A percentile compares a stretch with the other conserved stretches of the same genome.
phyloP scores from a whole-genome alignment of 1,284 basidiomycete genomes.

The Moesziomyces aphidis region DNA sequence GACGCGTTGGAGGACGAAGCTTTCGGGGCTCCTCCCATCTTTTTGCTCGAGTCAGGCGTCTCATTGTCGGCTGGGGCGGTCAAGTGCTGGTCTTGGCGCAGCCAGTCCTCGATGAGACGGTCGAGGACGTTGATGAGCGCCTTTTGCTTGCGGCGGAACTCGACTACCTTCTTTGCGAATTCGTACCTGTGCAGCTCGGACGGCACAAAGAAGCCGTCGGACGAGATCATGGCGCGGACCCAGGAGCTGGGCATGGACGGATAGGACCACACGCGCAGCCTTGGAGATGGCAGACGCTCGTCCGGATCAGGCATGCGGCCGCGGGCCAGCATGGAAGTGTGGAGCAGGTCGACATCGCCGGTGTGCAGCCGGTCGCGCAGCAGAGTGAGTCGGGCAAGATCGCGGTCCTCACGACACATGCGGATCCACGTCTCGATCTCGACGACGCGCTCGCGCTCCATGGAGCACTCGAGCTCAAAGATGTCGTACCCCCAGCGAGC shows the following conservation, averaged over 20 bases:
- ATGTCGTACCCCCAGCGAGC: constrained; percentile 86
- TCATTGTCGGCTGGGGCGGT: background rate
- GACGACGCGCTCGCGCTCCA: constrained; percentile 48
- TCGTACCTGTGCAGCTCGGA: constrained; percentile 84
- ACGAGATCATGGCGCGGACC: constrained; percentile 79
- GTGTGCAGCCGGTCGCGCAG: constrained; percentile 37
- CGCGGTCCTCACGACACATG: constrained; percentile 28
- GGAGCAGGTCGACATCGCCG: constrained; percentile 47
- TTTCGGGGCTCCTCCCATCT: constrained; percentile 16
- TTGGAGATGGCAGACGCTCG: constrained; percentile 42
- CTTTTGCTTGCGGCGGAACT: constrained; percentile 74
- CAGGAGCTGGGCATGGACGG: constrained; percentile 75
- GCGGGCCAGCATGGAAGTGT: constrained; percentile 44
- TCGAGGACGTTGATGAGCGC: constrained; percentile 43
- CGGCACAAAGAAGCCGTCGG: constrained; percentile 82
- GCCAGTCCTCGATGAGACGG: constrained; percentile 37
- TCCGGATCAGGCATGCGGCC: constrained; percentile 46
- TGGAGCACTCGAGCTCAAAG: constrained; percentile 75
- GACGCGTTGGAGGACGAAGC: constrained; percentile 12
- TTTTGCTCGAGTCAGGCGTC: constrained; percentile 9
- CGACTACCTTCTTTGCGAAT: constrained; percentile 80
- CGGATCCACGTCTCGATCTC: constrained; percentile 42
- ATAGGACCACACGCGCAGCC: constrained; percentile 73
- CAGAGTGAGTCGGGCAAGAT: constrained; percentile 23
- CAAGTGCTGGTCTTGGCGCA: constrained; percentile 25